These are phyloP conservation scores for Sphagnum tenellum DNA, from an alignment of 225 moss, liverwort and hornwort species.

Conservation along the genomic window DNA sequence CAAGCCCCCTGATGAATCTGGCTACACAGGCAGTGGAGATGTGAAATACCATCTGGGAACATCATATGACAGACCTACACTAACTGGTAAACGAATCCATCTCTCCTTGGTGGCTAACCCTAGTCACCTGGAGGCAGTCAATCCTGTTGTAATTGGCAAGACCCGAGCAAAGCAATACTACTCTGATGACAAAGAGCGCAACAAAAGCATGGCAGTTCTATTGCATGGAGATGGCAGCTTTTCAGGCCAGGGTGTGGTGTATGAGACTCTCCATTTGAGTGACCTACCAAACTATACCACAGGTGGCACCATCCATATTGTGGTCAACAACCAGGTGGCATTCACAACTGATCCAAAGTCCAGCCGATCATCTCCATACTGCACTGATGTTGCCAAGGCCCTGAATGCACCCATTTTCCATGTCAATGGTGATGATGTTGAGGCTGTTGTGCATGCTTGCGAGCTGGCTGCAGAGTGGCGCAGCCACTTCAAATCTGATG, in stretches of 20 bases:
- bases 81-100: constrained; percentile 76
- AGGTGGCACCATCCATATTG: constrained; percentile 94
- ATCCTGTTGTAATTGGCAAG: constrained; percentile 92
- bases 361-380: constrained; percentile 93
- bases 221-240: constrained; percentile 97
- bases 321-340: constrained; percentile 98
- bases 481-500: constrained; percentile 77
- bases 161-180: constrained; percentile 96
- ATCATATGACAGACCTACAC: constrained; percentile 87
- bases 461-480: constrained; percentile 96
- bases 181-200: constrained; percentile 57
- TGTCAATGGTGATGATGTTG: constrained; percentile 98
- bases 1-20: constrained; percentile 84
- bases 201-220: constrained; percentile 82
- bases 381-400: constrained; percentile 97
- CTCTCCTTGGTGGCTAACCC: constrained; percentile 96
- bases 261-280: constrained; percentile 87
- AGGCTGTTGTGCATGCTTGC: constrained; percentile 92
- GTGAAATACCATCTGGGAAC: constrained; percentile 98
- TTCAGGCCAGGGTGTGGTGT: constrained; percentile 93
- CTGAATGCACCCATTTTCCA: constrained; percentile 95
- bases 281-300: constrained; percentile 88
- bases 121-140: constrained; percentile 95
- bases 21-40: constrained; percentile 96
- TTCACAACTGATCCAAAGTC: constrained; percentile 99